These are phyloP conservation scores for Candida glucosophila DNA, from an alignment of 1,139 yeast genomes.

Conservation along the genomic window DNA sequence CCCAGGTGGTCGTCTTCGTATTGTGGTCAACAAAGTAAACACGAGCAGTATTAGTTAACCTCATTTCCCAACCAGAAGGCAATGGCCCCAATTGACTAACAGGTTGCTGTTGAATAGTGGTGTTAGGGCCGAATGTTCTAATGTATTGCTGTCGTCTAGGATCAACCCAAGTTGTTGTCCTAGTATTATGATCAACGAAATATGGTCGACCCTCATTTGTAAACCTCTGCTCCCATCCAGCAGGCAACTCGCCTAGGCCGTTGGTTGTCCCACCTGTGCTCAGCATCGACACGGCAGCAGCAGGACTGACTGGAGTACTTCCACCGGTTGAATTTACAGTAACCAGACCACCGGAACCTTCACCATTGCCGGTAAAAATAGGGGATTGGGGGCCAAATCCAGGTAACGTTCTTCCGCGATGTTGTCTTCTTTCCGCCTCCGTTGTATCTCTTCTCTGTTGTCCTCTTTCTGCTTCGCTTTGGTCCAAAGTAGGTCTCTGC, in stretches of 20 bases:
- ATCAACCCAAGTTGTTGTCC: slow-evolving; percentile 99
- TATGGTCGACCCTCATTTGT: slow-evolving; percentile 98
- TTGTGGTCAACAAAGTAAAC: slow-evolving; percentile 98
- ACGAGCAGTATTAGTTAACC: slow-evolving; percentile 95
- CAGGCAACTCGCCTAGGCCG: slow-evolving; percentile 93
- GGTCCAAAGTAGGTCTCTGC: slow-evolving; percentile 86
- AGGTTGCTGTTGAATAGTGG: slow-evolving; percentile 94
- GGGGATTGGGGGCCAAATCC: slow-evolving; percentile 49
- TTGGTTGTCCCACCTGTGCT: slow-evolving; percentile 91
- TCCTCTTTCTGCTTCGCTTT: slow-evolving; percentile 59
- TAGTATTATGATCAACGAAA: slow-evolving; percentile 95
- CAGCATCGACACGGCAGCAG: slow-evolving; percentile 72
- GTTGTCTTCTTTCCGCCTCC: slow-evolving; percentile 85
- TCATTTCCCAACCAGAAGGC: slow-evolving; percentile 99
- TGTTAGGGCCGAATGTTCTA: slow-evolving; percentile 84
- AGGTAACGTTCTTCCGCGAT: slow-evolving; percentile 84
- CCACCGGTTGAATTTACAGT: slow-evolving; percentile 40
- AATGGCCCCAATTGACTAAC: slow-evolving; percentile 97
- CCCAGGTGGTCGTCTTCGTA: slow-evolving; percentile 99
- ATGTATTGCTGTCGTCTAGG: slow-evolving; percentile 98
- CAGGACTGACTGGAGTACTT: slow-evolving; percentile 48
- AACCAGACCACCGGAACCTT: slow-evolving; percentile 32
- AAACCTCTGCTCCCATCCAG: slow-evolving; percentile 98
- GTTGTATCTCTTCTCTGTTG: slow-evolving; percentile 53
- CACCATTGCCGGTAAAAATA: slow-evolving; percentile 14